phyloP scores from a whole-genome alignment of 225 moss, liverwort and hornwort species.

The Bryum argenteum region DNA sequence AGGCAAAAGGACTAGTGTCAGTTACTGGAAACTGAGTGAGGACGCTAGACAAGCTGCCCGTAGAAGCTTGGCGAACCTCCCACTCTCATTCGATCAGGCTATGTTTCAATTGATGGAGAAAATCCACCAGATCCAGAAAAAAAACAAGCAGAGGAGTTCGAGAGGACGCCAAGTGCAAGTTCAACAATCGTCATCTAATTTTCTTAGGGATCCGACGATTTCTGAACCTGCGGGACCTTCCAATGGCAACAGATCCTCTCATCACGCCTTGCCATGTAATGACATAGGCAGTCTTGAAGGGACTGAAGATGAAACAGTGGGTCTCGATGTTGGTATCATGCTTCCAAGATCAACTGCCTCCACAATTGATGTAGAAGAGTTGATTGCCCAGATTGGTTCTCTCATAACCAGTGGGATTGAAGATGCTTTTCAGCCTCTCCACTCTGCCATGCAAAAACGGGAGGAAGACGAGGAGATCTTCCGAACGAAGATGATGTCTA shows the following conservation, averaged over 20 bases:
- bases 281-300: background rate
- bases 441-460: background rate
- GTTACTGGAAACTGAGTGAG: slow-evolving; percentile 5
- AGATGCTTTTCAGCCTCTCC: background rate
- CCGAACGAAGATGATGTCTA: background rate
- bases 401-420: background rate
- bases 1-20: background rate
- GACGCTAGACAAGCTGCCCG: background rate
- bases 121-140: background rate
- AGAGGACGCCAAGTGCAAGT: background rate
- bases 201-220: background rate
- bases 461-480: background rate
- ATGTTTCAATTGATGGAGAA: background rate
- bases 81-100: background rate
- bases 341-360: background rate
- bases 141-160: background rate
- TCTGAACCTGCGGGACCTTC: background rate
- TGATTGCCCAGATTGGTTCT: background rate
- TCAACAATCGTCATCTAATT: background rate
- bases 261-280: too few relatives aligned
- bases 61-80: background rate
- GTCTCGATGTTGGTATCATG: background rate
- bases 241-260: background rate
- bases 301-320: background rate
- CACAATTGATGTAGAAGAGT: background rate